These are phyloP conservation scores for Sclerotinia trifoliorum DNA, from an alignment of 2,329 filamentous ascomycete genomes.

Conservation along the genomic window DNA sequence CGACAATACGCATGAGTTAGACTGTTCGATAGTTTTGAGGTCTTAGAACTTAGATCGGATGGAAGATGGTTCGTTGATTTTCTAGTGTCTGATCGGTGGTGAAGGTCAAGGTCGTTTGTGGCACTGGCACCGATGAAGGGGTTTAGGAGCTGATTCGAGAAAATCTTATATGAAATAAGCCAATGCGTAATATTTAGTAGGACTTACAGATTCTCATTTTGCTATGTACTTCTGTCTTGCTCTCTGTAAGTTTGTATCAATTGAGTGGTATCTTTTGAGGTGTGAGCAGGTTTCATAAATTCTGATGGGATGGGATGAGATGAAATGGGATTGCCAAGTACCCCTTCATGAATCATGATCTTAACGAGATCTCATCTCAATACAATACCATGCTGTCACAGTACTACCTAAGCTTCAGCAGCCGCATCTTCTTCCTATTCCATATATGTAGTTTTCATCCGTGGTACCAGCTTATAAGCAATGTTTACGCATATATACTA, in stretches of 20 bases:
- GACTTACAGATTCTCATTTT: background rate
- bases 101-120: background rate
- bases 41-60: background rate
- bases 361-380: background rate
- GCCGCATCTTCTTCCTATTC: background rate
- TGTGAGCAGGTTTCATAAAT: background rate
- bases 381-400: background rate
- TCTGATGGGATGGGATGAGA: background rate
- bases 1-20: background rate
- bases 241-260: background rate
- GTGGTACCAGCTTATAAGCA: background rate
- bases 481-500: background rate
- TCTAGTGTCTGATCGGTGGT: background rate
- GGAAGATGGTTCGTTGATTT: background rate
- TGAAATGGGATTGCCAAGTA: background rate
- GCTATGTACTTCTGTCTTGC: background rate
- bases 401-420: background rate
- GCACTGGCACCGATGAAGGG: background rate
- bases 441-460: background rate
- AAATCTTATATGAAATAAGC: background rate
- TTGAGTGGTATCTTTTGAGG: background rate
- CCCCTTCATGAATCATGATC: conserved; percentile 9
- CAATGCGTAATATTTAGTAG: background rate
- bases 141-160: background rate
- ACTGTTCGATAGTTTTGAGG: conserved; percentile 6